Evolutionary conservation across 208 protist species (phyloP), one percentile per base, ranked within the genome.

Genomic region (Leishmania guyanensis): DNA sequence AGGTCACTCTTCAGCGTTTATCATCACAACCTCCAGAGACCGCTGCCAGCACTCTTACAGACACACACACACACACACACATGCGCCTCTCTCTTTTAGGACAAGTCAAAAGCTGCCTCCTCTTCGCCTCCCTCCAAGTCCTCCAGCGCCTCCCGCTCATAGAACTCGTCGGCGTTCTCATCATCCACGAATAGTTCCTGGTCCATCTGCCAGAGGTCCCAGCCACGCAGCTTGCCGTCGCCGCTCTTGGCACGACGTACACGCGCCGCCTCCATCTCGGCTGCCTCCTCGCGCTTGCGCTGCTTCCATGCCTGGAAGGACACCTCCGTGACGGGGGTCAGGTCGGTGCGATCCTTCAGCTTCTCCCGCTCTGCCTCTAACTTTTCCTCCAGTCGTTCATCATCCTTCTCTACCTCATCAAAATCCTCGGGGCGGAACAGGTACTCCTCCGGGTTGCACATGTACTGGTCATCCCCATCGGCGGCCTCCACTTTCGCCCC

Each of bases 351-450:
- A 26, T 82, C 90, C 81, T 87, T 73, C 84, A 98, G 89, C 66
- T 88, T 93, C 87, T 95, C 92, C 48, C 93, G 91, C 92, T 98
- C 90, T 54, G 86, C 85, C 90, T 98, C 95, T 26, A 98, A 84
- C 77, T 84, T 77, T 87, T 98, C 95, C 90, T 98, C 95, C 54
- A 98, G 88, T 3, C 95, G 89, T 26, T 86, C 85, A 14, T 97
- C 93, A 75, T 97, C 93, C 72, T 87, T 79, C 83, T 93, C 91
- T 56, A 97, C 91, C 75, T 96, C 93, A 12, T 97, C 95, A 75
- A 97, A 97, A 87, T 98, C 95, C 73, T 97, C 95, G 22, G 95
- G 92, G 20, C 89, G 90, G 86, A 96, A 98, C 22, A 98, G 91
- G 84, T 98, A 98, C 26, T 94, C 91, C 5, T 96, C 95, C 0